Base-by-base conservation (phyloP, 352 stramenopile species). In the Phytophthora aleatoria region DNA sequence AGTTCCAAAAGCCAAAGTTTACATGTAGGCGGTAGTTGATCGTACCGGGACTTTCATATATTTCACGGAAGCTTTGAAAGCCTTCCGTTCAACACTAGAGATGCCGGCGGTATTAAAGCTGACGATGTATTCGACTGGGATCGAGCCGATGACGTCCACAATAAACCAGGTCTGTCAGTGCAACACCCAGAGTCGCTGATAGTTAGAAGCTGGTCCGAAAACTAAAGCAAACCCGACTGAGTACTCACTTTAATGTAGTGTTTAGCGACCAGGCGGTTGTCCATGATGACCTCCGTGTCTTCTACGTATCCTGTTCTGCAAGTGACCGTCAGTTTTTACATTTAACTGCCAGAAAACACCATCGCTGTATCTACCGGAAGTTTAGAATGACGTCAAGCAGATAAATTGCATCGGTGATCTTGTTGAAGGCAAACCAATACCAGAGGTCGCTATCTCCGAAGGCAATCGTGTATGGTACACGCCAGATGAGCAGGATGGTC, bases 31-130 rank as follows among this genome's bases (percentile, higher is more conserved):
- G 33, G n/a, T 55, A 13, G 26, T 42, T 36, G 8, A 52, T 4
- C 71, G 43, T 70, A 88, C 79, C 30, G 74, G 79, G 5, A 88
- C 64, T 70, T 86, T 88, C 38, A 88, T 31, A 56, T 88, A 88
- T 60, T 88, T 88, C 39, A 86, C 65, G 3, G 76, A 86, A 7
- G 79, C 76, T 54, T 86, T 88, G 63, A 88, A 81, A 1, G 79
- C 79, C 48, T 86, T 85, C 38, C 79, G 72, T 60, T 86, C 79
- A 45, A 86, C 73, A 12, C 79, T 64, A 0, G 74, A 81, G 27
- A 86, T 74, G 2, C 77, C 77, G 3, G 57, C 74, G 2, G 64
- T 48, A 10, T 69, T 71, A 1, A 48, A 52, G 24, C 50, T 64
- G 15, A 83, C 12, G 28, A 88, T 77, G 27, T 73, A 72, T 56